phyloP scores from a whole-genome alignment of 169 alveolate genomes.

The Ichthyophthirius multifiliis region DNA sequence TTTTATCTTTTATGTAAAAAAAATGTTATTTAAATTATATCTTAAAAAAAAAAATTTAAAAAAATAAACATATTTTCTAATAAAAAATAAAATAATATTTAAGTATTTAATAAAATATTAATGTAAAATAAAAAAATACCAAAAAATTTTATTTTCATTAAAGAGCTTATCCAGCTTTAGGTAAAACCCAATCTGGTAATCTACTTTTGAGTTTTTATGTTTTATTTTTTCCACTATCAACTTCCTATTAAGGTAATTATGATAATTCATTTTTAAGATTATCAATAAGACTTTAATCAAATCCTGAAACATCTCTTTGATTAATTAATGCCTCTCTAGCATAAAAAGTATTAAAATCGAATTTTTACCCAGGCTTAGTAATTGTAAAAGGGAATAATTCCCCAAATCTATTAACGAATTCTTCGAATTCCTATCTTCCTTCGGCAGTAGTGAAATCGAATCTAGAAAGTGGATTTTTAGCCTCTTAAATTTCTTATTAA shows the following conservation, averaged over 20 bases:
- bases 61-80: too few relatives aligned
- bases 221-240: background rate
- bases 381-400: constrained; percentile 21
- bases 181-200: background rate
- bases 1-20: too few relatives aligned
- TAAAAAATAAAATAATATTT: too few relatives aligned
- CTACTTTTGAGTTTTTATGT: background rate
- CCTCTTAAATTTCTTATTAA: background rate
- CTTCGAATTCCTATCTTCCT: constrained; percentile 39
- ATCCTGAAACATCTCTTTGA: constrained; percentile 25
- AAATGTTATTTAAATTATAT: too few relatives aligned
- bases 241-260: background rate
- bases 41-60: too few relatives aligned
- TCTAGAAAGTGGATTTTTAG: constrained; percentile 11
- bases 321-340: constrained; percentile 30
- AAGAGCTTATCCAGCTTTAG: background rate
- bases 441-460: constrained; percentile 30
- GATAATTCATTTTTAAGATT: background rate
- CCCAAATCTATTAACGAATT: constrained; percentile 23
- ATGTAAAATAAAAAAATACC: too few relatives aligned
- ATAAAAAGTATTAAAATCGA: constrained; percentile 38
- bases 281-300: constrained; percentile 10
- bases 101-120: too few relatives aligned
- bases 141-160: too few relatives aligned
- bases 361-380: constrained; percentile 27